Evolutionary conservation across 1,139 yeast species (phyloP).

Genomic region (Pneumocystis murina): DNA sequence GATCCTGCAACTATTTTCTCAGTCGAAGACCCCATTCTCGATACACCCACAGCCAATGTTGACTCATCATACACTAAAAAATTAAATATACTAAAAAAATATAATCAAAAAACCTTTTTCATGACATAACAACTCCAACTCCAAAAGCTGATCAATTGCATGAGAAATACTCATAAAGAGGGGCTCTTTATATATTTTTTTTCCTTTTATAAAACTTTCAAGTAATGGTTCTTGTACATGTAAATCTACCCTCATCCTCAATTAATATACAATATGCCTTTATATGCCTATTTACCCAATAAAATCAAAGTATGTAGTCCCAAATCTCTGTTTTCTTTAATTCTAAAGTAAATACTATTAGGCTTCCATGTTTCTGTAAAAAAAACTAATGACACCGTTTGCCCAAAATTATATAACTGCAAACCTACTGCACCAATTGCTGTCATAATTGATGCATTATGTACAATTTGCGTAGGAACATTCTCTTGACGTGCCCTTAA

Average conservation of each 20-base stretch:
- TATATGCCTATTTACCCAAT: slow-evolving; percentile 22
- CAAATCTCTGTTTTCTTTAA: slow-evolving; percentile 72
- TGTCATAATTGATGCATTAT: slow-evolving; percentile 94
- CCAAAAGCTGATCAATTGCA: slow-evolving; percentile 75
- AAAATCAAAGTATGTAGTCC: slow-evolving; percentile 83
- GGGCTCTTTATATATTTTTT: slow-evolving; percentile 88
- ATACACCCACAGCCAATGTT: slow-evolving; percentile 87
- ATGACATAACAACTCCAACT: slow-evolving; percentile 57
- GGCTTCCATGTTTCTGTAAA: slow-evolving; percentile 95
- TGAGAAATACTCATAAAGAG: slow-evolving; percentile 86
- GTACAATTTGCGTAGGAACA: slow-evolving; percentile 67
- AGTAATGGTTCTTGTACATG: slow-evolving; percentile 93
- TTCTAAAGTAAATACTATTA: slow-evolving; percentile 79
- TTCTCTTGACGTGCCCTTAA: slow-evolving; percentile 75
- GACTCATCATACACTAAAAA: slow-evolving; percentile 44
- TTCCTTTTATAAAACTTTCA: slow-evolving; percentile 87
- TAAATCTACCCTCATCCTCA: slow-evolving; percentile 37
- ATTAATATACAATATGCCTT: background rate
- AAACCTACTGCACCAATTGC: slow-evolving; percentile 97
- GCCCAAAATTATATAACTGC: slow-evolving; percentile 90
- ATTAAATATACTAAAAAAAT: background rate
- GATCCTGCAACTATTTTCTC: slow-evolving; percentile 81
- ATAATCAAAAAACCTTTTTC: slow-evolving; percentile 38
- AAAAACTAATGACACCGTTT: slow-evolving; percentile 86
- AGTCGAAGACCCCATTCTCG: slow-evolving; percentile 74